Conservation (phyloP, 2,329 filamentous ascomycete species). For the Claviceps pusilla region DNA sequence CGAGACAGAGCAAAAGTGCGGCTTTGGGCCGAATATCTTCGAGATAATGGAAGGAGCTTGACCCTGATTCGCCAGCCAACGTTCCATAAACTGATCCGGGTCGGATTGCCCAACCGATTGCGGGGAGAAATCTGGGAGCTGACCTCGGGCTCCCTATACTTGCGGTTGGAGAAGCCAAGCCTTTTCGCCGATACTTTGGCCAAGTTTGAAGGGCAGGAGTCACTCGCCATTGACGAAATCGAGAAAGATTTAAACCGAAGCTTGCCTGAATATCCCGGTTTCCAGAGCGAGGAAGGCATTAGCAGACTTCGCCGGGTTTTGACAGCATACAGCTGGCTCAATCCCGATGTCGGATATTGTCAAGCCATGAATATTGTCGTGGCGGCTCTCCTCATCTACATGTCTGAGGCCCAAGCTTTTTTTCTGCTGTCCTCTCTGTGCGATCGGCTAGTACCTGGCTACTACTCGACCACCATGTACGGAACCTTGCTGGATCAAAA, state of each 20-base stretch:
- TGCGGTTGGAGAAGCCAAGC: constrained; percentile 72
- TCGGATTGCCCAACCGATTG: constrained; percentile 83
- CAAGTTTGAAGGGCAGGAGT: constrained; percentile 73
- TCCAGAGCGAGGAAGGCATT: constrained; percentile 92
- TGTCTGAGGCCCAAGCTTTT: constrained; percentile 91
- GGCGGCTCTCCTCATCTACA: constrained; percentile 94
- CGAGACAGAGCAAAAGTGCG: constrained; percentile 94
- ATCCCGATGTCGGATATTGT: constrained; percentile 91
- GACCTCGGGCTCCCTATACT: constrained; percentile 77
- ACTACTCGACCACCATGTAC: constrained; percentile 99
- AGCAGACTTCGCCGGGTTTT: constrained; percentile 75
- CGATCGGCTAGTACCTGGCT: constrained; percentile 83
- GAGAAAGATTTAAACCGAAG: constrained; percentile 96
- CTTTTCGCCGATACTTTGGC: constrained; percentile 71
- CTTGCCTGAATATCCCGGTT: constrained; percentile 91
- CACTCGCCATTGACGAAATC: constrained; percentile 94
- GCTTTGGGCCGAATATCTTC: constrained; percentile 89
- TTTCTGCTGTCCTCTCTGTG: constrained; percentile 84
- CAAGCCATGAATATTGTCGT: constrained; percentile 99
- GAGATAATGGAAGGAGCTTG: constrained; percentile 85
- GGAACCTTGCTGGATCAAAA: constrained; percentile 91
- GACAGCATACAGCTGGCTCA: constrained; percentile 95
- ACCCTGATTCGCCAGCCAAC: constrained; percentile 90
- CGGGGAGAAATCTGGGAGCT: constrained; percentile 94
- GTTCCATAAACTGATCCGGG: constrained; percentile 92